Base-by-base conservation (phyloP, 148 eudicot genomes). In the Rhododendron ovatum region DNA sequence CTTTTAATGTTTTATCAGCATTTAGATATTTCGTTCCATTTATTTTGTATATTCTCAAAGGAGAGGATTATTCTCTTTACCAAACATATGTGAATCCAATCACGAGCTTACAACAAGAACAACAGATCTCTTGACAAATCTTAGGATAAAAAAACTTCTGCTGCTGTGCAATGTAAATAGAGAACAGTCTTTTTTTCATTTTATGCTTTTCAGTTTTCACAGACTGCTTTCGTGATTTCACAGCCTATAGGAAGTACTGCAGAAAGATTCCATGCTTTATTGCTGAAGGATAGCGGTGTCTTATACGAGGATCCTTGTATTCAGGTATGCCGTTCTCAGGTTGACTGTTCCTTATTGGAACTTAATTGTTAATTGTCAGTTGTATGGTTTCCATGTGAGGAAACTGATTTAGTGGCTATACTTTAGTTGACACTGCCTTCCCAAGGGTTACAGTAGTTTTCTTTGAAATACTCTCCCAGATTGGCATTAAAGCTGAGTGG, bases 401-500 rank as follows among this genome's bases (percentile, higher is more conserved):
- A 48, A 65, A 45, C 82, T 78, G 28, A 53, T 47, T 48, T 48
- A 33, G 65, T 76, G 35, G 47, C 59, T 71, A 61, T 61, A 33
- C 50, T 39, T 69, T 30, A 48, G 59, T 84, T 47, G 18, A 79
- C 37, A 74, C 33, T 79, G 67, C 20, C 43, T 59, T 77, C n/a
- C 82, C 82, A 8, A 80, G 63, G 63, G 45, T 47, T 76, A 17
- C 82, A 24, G 5, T 67, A n/a, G n/a, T 78, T 45, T 83, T 63
- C 18, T 48, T 78, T 79, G 12, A 61, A 37, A 59, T 74, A 22
- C 61, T 76, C 13, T 86, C 20, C 78, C 91, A 97, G 99, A 94
- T 97, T 93, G 99, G 99, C 84, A 91, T 93, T 43, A 97, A 97
- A 93, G 95, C 99, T 53, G 99, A 97, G 4, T 97, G 99, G 99